Evolutionary conservation across 1,284 basidiomycete species (phyloP).

Genomic region (Cutaneotrichosporon sp.): DNA sequence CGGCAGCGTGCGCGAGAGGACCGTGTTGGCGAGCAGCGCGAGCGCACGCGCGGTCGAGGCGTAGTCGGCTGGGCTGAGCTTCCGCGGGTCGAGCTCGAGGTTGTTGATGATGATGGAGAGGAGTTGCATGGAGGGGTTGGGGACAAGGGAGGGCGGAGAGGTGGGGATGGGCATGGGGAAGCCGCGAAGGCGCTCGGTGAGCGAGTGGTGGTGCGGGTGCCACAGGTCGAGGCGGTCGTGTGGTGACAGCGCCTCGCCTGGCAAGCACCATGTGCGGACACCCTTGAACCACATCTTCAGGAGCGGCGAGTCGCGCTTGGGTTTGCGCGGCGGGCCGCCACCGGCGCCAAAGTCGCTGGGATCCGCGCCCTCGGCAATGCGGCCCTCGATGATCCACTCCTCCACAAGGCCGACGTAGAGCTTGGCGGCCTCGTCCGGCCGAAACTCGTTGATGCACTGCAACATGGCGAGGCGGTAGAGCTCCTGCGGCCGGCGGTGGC

Average conservation of each 20-base stretch:
- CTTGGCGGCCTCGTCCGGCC: constrained; percentile 46
- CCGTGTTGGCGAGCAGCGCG: constrained; percentile 51
- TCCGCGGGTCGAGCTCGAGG: constrained; percentile 33
- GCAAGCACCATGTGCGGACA: constrained; percentile 49
- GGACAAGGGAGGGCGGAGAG: constrained; percentile 49
- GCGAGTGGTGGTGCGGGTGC: constrained; percentile 47
- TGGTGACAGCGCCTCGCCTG: constrained; percentile 50
- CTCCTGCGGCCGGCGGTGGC: constrained; percentile 32
- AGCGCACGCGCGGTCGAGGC: constrained; percentile 47
- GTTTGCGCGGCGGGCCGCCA: constrained; percentile 14
- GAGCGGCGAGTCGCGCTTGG: constrained; percentile 18
- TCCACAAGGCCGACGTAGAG: constrained; percentile 52
- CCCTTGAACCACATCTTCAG: constrained; percentile 48
- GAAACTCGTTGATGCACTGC: constrained; percentile 32
- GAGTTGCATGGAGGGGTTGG: constrained; percentile 34
- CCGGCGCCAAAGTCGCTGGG: constrained; percentile 43
- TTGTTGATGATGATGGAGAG: constrained; percentile 39
- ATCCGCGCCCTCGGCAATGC: constrained; percentile 47
- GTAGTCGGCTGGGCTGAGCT: constrained; percentile 28
- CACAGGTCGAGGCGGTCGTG: constrained; percentile 51
- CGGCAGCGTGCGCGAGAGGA: constrained; percentile 51
- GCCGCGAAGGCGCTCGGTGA: constrained; percentile 44
- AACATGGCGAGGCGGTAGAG: constrained; percentile 40
- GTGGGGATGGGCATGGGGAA: constrained; percentile 50
- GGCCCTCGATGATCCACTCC: constrained; percentile 54